phyloP scores from a whole-genome alignment of 2,329 filamentous ascomycete species.

The Pseudocercospora fuligena region DNA sequence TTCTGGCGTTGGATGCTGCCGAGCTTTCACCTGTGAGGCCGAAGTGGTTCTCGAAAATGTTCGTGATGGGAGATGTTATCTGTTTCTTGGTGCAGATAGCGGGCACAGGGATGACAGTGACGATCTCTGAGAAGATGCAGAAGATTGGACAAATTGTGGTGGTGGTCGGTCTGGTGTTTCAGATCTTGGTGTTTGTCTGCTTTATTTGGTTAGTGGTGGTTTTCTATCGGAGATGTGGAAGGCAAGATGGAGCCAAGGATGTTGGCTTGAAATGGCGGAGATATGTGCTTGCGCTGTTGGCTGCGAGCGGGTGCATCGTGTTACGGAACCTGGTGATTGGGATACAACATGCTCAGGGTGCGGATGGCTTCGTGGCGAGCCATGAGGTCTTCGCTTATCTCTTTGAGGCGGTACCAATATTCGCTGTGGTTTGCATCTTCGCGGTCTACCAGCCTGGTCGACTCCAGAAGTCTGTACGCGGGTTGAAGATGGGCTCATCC shows the following conservation, averaged over 20 bases:
- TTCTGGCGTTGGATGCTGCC: slow-evolving; percentile 32
- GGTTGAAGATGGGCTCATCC: slow-evolving; percentile 1
- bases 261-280: slow-evolving; percentile 40
- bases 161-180: slow-evolving; percentile 60
- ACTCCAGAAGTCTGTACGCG: slow-evolving; percentile 15
- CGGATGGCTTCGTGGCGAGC: slow-evolving; percentile 47
- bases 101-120: slow-evolving; percentile 44
- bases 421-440: slow-evolving; percentile 31
- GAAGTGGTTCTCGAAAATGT: slow-evolving; percentile 58
- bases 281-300: slow-evolving; percentile 46
- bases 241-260: slow-evolving; percentile 24
- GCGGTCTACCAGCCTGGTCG: slow-evolving; percentile 18
- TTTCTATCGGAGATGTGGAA: slow-evolving; percentile 52
- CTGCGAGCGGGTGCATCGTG: slow-evolving; percentile 49
- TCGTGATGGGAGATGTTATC: slow-evolving; percentile 60
- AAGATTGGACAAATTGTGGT: slow-evolving; percentile 58
- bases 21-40: slow-evolving; percentile 47
- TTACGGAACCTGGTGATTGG: slow-evolving; percentile 54
- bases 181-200: slow-evolving; percentile 62
- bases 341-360: slow-evolving; percentile 54
- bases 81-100: slow-evolving; percentile 58
- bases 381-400: slow-evolving; percentile 52
- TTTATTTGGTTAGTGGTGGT: slow-evolving; percentile 57
- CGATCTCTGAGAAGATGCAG: slow-evolving; percentile 29
- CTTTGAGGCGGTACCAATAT: slow-evolving; percentile 52